A percentile compares a stretch with the other conserved stretches of the same genome.
Evolutionary conservation across 139 green algal species (phyloP).

Genomic region (Pleodorina starrii): DNA sequence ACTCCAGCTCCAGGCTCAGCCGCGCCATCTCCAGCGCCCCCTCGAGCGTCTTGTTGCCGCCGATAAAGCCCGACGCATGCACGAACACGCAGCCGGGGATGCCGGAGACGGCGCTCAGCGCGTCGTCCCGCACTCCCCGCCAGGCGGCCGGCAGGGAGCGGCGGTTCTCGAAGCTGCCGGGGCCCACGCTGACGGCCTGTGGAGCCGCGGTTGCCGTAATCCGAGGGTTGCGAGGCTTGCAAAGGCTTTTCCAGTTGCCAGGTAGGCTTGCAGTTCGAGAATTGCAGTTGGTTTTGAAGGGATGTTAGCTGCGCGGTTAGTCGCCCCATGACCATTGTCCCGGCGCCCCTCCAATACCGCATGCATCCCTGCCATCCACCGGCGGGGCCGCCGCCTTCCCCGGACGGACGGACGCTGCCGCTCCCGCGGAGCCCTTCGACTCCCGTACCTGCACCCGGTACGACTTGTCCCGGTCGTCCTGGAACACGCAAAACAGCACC

Average conservation of each 20-base stretch:
- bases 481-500: conserved; percentile 76
- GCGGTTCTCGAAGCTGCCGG: conserved; percentile 87
- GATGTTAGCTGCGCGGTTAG: too few relatives aligned
- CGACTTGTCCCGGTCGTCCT: conserved; percentile 87
- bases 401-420: too few relatives aligned
- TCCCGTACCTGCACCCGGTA: conserved; percentile 84
- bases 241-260: too few relatives aligned
- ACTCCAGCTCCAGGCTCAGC: conserved; percentile 17
- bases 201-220: background rate
- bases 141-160: conserved; percentile 86
- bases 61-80: conserved; percentile 95
- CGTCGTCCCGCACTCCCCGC: conserved; percentile 90
- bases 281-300: too few relatives aligned
- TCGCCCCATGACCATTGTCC: too few relatives aligned
- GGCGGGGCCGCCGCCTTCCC: too few relatives aligned
- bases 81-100: conserved; percentile 93
- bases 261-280: too few relatives aligned
- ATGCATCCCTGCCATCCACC: too few relatives aligned
- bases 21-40: conserved; percentile 68
- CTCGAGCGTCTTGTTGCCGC: conserved; percentile 77
- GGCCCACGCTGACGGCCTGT: conserved; percentile 82
- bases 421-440: too few relatives aligned
- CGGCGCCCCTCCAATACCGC: too few relatives aligned
- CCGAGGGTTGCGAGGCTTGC: too few relatives aligned
- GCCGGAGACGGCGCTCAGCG: conserved; percentile 79